phyloP scores from a whole-genome alignment of 139 green algal species.

The Desmodesmus armatus region DNA sequence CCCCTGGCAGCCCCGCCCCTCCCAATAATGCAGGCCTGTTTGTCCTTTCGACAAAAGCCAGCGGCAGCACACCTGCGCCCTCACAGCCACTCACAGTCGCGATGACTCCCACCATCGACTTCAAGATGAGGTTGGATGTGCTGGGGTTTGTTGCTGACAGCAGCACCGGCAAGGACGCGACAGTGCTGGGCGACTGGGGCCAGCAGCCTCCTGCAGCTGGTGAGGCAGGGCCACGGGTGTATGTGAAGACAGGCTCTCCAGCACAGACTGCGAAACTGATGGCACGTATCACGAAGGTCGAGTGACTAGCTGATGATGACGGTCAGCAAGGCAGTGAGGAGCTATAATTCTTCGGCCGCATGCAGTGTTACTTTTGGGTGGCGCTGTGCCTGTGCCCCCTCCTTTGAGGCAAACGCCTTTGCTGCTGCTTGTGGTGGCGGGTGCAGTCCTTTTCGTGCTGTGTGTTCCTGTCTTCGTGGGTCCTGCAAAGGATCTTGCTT shows the following conservation, averaged over 20 bases:
- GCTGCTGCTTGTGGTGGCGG: background rate
- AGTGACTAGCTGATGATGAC: constrained; percentile 52
- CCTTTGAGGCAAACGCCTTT: background rate
- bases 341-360: background rate
- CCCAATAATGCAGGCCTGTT: constrained; percentile 19
- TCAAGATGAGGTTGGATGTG: background rate
- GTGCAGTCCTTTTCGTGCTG: background rate
- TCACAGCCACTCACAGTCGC: background rate
- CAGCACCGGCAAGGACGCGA: background rate
- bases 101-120: background rate
- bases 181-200: constrained; percentile 4
- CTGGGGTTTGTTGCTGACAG: background rate
- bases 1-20: background rate
- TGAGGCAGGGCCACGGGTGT: constrained; percentile 5
- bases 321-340: background rate
- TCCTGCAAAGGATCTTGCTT: too few species aligned
- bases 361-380: background rate
- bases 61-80: background rate
- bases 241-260: background rate
- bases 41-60: background rate
- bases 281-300: constrained; percentile 26
- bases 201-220: background rate
- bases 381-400: background rate
- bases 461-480: background rate
- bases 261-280: constrained; percentile 11